These are phyloP conservation scores for Middelhovenomyces tepae DNA, from an alignment of 805 yeast genomes.

Conservation along the genomic window DNA sequence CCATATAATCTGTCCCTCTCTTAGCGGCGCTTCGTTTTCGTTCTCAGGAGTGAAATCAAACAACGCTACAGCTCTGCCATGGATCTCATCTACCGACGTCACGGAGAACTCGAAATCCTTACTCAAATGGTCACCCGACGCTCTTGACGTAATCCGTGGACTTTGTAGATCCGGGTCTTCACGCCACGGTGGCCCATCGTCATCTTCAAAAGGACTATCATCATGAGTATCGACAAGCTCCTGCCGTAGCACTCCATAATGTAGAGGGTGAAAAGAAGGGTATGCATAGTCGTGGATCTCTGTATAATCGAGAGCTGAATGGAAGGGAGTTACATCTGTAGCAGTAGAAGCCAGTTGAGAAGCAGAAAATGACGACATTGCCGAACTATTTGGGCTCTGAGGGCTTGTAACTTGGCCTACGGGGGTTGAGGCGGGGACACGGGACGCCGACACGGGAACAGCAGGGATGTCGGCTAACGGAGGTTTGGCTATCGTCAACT, in stretches of 20 bases:
- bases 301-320: conserved; percentile 29
- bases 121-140: conserved; percentile 17
- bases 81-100: conserved; percentile 33
- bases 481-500: no score
- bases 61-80: conserved; percentile 69
- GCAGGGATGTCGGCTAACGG: no score
- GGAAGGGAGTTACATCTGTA: conserved; percentile 21
- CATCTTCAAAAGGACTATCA: conserved; percentile 14
- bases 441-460: no score
- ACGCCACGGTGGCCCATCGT: conserved; percentile 29
- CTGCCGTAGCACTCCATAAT: conserved; percentile 45
- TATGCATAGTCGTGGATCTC: conserved; percentile 80
- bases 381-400: no score
- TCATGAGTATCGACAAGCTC: conserved; percentile 7
- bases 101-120: conserved; percentile 21
- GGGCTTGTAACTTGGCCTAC: no score
- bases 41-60: conserved; percentile 90
- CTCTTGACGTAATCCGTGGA: conserved; percentile 19
- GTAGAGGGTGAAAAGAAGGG: conserved; percentile 55
- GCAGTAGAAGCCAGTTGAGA: conserved; percentile 7
- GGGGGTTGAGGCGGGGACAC: no score
- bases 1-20: conserved; percentile 76
- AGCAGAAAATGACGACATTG: conserved; percentile 6
- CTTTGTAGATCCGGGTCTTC: conserved; percentile 27
- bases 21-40: conserved; percentile 75